phyloP scores from a whole-genome alignment of 1,139 yeast genomes.

The Pneumocystis canis region DNA sequence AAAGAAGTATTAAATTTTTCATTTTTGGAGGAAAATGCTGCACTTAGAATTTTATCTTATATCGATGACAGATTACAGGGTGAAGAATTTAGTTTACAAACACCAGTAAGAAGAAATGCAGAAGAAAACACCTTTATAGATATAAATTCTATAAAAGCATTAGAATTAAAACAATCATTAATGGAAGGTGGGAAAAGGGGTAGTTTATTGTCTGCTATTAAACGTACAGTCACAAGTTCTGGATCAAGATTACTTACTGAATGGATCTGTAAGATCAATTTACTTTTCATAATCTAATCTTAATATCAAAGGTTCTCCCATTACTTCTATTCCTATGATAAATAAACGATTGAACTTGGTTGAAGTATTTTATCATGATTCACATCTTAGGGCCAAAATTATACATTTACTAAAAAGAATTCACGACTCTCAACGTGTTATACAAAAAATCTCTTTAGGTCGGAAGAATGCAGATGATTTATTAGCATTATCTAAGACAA shows the following conservation, averaged over 20 bases:
- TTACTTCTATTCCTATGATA: conserved; percentile 44
- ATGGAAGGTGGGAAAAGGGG: conserved; percentile 51
- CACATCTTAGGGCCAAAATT: conserved; percentile 27
- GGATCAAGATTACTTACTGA: conserved; percentile 65
- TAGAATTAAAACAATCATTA: conserved; percentile 51
- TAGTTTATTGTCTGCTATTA: conserved; percentile 51
- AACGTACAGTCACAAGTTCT: conserved; percentile 61
- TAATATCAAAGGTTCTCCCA: conserved; percentile 42
- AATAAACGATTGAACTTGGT: conserved; percentile 50
- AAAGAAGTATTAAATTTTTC: conserved; percentile 7
- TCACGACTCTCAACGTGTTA: conserved; percentile 39
- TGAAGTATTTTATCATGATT: conserved; percentile 33
- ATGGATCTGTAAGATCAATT: conserved; percentile 39
- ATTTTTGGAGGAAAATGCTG: conserved; percentile 34
- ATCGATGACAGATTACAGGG: conserved; percentile 45
- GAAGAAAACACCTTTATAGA: conserved; percentile 60
- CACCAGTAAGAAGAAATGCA: conserved; percentile 39
- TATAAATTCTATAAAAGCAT: conserved; percentile 62
- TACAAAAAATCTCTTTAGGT: conserved; percentile 38
- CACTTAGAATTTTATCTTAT: conserved; percentile 35
- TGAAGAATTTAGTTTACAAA: conserved; percentile 33
- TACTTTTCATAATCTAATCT: background rate
- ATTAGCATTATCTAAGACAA: conserved; percentile 31
- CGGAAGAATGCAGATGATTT: conserved; percentile 35
- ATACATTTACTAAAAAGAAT: conserved; percentile 26